phyloP scores from a whole-genome alignment of 1,139 yeast genomes.

The Sugiyamaella pinicola region DNA sequence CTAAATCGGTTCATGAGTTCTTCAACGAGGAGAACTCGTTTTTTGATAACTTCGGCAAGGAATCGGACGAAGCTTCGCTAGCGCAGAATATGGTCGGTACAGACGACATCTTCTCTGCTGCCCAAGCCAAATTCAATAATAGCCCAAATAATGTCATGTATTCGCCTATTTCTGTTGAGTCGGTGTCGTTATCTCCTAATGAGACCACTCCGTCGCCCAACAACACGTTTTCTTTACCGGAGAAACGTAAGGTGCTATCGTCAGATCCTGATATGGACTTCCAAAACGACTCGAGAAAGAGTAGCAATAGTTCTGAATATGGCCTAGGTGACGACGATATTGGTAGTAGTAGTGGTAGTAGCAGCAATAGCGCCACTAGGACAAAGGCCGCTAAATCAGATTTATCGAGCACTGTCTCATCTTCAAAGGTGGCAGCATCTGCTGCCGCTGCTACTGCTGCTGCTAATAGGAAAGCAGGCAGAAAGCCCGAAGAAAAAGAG shows the following conservation, averaged over 20 bases:
- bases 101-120: background rate
- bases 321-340: background rate
- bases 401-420: slow-evolving; percentile 10
- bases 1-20: slow-evolving; percentile 25
- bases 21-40: slow-evolving; percentile 26
- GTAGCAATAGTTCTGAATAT: slow-evolving; percentile 1
- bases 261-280: slow-evolving; percentile 3
- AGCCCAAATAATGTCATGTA: slow-evolving; percentile 11
- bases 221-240: slow-evolving; percentile 12
- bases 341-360: background rate
- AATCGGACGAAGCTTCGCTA: background rate
- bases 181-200: slow-evolving; percentile 24
- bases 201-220: slow-evolving; percentile 18
- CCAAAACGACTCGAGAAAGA: background rate
- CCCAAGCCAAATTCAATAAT: background rate
- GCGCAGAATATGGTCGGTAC: background rate
- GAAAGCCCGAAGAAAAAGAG: slow-evolving; percentile 77
- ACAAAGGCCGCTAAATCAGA: slow-evolving; percentile 21
- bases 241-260: slow-evolving; percentile 18
- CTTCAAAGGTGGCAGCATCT: slow-evolving; percentile 15
- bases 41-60: slow-evolving; percentile 21
- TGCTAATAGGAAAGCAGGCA: slow-evolving; percentile 52
- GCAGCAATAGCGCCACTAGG: background rate
- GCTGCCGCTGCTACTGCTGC: too few species aligned
- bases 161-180: slow-evolving; percentile 25